Evolutionary conservation across 768 basidiomycete species (phyloP).

Genomic region (Suillus spraguei): DNA sequence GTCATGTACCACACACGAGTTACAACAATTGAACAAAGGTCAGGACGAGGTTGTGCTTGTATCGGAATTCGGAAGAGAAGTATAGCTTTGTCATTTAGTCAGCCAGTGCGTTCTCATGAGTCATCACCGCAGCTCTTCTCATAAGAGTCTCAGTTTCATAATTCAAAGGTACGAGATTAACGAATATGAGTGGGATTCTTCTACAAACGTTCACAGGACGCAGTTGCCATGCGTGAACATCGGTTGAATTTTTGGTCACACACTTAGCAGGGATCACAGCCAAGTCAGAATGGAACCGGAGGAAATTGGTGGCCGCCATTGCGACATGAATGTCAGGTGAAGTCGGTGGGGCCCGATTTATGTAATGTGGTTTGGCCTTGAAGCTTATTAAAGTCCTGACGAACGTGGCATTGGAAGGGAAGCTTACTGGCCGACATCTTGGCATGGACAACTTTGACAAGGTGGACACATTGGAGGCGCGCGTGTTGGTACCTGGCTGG

Average conservation of each 20-base stretch:
- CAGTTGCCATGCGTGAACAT: conserved; percentile 30
- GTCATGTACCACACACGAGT: conserved; percentile 30
- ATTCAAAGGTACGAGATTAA: conserved; percentile 19
- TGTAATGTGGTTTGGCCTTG: conserved; percentile 53
- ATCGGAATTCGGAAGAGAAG: neutral
- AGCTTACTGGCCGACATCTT: conserved; percentile 86
- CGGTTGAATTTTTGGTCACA: neutral
- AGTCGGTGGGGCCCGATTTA: conserved; percentile 5
- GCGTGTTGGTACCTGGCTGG: conserved; percentile 44
- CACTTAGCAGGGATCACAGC: neutral
- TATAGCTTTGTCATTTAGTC: neutral
- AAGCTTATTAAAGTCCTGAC: conserved; percentile 90
- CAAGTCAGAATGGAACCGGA: conserved; percentile 88
- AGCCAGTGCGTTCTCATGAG: neutral
- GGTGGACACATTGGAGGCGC: conserved; percentile 44
- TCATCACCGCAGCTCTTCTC: neutral
- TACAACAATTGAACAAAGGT: neutral
- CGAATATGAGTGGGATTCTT: neutral
- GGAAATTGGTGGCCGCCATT: conserved; percentile 50
- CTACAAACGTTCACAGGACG: conserved; percentile 30
- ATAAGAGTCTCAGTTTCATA: neutral
- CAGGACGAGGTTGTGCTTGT: neutral
- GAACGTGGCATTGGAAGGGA: conserved; percentile 85
- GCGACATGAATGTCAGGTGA: conserved; percentile 4
- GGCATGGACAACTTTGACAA: conserved; percentile 86